Percentiles rank a stretch among this genome's conserved stretches.
Evolutionary conservation across 768 basidiomycete species (phyloP).

Genomic region (Tulasnella sp.): DNA sequence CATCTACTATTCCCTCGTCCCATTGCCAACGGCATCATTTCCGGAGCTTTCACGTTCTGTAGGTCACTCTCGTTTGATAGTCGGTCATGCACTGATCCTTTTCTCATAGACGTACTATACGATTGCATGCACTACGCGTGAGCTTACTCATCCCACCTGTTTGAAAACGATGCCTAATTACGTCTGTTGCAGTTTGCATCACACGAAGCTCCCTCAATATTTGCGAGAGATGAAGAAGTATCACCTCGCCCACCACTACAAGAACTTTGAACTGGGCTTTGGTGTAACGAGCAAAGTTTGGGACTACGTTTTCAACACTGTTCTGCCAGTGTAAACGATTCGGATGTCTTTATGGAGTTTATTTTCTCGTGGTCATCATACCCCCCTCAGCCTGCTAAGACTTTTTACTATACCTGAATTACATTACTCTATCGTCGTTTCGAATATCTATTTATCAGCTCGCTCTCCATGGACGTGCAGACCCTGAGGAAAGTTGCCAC

Average conservation of each 20-base stretch:
- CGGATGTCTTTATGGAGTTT: not conserved
- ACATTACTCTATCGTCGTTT: too few relatives aligned
- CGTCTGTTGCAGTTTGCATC: constrained; percentile 49
- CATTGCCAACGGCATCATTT: constrained; percentile 82
- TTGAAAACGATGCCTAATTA: constrained; percentile 19
- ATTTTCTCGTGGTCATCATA: not conserved
- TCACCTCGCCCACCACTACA: constrained; percentile 95
- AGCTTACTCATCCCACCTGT: constrained; percentile 24
- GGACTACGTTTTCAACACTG: constrained; percentile 85
- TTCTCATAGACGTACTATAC: constrained; percentile 54
- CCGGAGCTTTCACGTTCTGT: constrained; percentile 56
- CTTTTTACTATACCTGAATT: not conserved
- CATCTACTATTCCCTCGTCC: constrained; percentile 70
- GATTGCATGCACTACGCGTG: constrained; percentile 89
- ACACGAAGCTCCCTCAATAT: constrained; percentile 75
- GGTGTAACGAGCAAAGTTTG: constrained; percentile 97
- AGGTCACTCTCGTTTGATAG: not conserved
- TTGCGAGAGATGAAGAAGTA: constrained; percentile 91
- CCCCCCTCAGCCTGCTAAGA: not conserved
- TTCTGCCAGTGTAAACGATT: constrained; percentile 41
- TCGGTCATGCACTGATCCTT: constrained; percentile 8
- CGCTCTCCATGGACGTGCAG: too few relatives aligned
- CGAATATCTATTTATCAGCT: too few relatives aligned
- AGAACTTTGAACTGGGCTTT: constrained; percentile 95
- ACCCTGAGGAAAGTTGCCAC: too few relatives aligned